These are phyloP conservation scores for Lasiosphaeriaceae sp. DNA, from an alignment of 495 filamentous ascomycete genomes.

Conservation along the genomic window DNA sequence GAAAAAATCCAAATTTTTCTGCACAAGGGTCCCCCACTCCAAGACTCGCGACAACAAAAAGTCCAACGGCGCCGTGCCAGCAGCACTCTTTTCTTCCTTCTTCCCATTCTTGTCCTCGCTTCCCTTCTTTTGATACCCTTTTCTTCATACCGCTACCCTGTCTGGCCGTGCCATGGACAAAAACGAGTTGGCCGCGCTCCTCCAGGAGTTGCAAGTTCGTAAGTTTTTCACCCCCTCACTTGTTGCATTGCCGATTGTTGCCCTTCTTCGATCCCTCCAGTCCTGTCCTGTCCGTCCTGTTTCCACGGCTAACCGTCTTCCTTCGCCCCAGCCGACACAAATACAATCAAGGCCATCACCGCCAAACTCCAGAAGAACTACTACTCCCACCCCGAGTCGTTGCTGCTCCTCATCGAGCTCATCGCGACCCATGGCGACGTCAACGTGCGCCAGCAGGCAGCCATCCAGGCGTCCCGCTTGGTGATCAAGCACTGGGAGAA, in stretches of 20 bases:
- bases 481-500: constrained; percentile 87
- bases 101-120: constrained; percentile 6
- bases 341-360: constrained; percentile 85
- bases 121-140: constrained; percentile 28
- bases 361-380: constrained; percentile 83
- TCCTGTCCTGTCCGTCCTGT: constrained; percentile 15
- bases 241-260: too few relatives aligned
- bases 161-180: constrained; percentile 58
- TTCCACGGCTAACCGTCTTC: constrained; percentile 34
- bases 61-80: constrained; percentile 2
- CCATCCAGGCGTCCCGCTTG: constrained; percentile 77
- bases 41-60: constrained; percentile 13
- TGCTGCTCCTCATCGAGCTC: constrained; percentile 80
- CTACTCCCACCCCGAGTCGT: constrained; percentile 78
- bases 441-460: constrained; percentile 79
- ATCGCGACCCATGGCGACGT: constrained; percentile 67
- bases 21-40: constrained; percentile 9
- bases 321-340: constrained; percentile 60
- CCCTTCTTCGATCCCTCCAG: too few relatives aligned
- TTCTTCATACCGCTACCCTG: constrained; percentile 8
- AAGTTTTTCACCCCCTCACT: constrained; percentile 32
- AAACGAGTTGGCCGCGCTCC: constrained; percentile 66
- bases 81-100: constrained; percentile 9
- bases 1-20: constrained; percentile 22
- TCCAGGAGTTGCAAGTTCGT: constrained; percentile 73